Evolutionary conservation across 148 eudicot genomes (phyloP).

Genomic region (Dianthus caryophyllus): DNA sequence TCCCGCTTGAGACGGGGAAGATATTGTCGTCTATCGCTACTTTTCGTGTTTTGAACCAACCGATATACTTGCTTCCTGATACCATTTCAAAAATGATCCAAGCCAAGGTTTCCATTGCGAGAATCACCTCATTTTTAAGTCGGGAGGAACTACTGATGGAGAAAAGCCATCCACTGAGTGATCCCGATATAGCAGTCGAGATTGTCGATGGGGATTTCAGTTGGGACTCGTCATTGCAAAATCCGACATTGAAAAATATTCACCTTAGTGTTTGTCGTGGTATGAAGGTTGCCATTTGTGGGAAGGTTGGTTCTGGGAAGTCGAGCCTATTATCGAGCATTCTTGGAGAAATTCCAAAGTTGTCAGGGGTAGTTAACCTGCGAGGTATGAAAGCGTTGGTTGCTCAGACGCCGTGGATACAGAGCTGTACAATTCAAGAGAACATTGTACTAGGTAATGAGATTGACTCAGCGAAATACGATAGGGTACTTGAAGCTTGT

Average conservation of each 20-base stretch:
- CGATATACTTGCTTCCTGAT: conserved; percentile 40
- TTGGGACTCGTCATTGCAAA: conserved; percentile 27
- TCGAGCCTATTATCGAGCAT: conserved; percentile 42
- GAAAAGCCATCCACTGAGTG: neutral
- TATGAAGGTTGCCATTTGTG: conserved; percentile 42
- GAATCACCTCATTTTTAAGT: conserved; percentile 39
- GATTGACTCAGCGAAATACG: conserved; percentile 28
- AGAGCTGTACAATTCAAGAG: conserved; percentile 38
- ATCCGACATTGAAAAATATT: conserved; percentile 26
- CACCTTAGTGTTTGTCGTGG: conserved; percentile 17
- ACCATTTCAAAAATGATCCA: conserved; percentile 37
- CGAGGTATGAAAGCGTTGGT: conserved; percentile 38
- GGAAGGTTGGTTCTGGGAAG: conserved; percentile 43
- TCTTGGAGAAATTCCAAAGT: conserved; percentile 38
- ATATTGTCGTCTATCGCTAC: conserved; percentile 53
- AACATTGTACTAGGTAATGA: conserved; percentile 41
- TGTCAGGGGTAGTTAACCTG: conserved; percentile 29
- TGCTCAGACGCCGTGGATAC: conserved; percentile 47
- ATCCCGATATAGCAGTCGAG: conserved; percentile 33
- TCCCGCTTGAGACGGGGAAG: conserved; percentile 47
- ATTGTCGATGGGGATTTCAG: conserved; percentile 36
- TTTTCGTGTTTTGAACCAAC: conserved; percentile 43
- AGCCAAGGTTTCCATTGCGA: conserved; percentile 44
- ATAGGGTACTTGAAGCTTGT: conserved; percentile 39
- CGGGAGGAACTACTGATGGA: conserved; percentile 45